phyloP scores from a whole-genome alignment of 768 basidiomycete species.

The Leccinum arenicola region DNA sequence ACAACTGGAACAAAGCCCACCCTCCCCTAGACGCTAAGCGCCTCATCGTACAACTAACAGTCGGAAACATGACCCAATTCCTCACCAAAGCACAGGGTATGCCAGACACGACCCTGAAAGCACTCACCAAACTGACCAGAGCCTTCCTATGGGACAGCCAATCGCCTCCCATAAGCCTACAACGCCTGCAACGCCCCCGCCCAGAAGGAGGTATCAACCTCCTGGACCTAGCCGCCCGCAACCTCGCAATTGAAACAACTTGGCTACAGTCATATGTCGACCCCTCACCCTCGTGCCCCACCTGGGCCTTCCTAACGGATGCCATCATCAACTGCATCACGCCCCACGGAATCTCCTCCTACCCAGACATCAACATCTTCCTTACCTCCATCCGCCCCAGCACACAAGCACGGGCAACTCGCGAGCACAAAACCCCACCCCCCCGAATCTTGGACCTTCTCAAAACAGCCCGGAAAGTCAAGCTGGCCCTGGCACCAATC shows the following conservation, averaged over 20 bases:
- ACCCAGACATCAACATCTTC: neutral
- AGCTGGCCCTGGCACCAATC: neutral
- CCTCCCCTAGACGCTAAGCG: too few species aligned
- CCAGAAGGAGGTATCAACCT: neutral
- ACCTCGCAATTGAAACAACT: neutral
- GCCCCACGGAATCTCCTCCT: neutral
- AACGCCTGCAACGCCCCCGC: neutral
- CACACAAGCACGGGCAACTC: too few species aligned
- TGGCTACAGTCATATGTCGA: neutral
- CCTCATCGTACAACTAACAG: neutral
- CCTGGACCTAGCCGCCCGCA: neutral
- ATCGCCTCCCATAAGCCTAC: neutral
- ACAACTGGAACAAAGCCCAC: too few species aligned
- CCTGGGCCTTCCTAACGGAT: neutral
- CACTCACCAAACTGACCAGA: constrained; percentile 7
- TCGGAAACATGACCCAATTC: constrained; percentile 29
- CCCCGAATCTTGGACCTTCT: neutral
- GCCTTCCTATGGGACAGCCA: constrained; percentile 18
- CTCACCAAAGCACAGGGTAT: constrained; percentile 31
- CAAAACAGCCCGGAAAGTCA: neutral
- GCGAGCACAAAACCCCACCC: neutral
- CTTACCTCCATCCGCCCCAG: neutral
- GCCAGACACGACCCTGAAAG: constrained; percentile 15
- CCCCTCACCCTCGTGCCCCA: neutral
- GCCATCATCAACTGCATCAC: neutral